These are phyloP conservation scores for Trichomonas tenax DNA, from an alignment of 208 protist species.

Conservation along the genomic window DNA sequence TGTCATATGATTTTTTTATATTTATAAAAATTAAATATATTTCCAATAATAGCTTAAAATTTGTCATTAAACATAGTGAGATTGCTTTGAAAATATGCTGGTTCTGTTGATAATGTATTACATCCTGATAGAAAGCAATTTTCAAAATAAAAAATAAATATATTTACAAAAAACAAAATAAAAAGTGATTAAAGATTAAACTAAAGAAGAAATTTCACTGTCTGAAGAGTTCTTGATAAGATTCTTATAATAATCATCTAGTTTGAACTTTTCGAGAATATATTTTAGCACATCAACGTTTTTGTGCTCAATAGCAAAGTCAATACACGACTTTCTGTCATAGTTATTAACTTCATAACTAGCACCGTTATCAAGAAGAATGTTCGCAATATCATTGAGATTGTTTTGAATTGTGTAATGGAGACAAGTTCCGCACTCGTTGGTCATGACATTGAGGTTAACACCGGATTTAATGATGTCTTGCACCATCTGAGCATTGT, in stretches of 20 bases:
- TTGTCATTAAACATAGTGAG: no score
- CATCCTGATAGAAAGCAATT: no score
- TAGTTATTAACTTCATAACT: not conserved
- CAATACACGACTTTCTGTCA: not conserved
- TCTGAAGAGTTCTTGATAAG: not conserved
- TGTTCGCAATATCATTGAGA: not conserved
- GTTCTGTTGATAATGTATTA: no score
- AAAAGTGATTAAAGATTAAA: no score
- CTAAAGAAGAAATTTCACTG: not conserved
- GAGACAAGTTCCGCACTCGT: not conserved
- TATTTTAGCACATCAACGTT: not conserved
- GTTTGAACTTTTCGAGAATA: not conserved
- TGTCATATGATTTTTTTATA: no score
- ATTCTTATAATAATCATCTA: not conserved
- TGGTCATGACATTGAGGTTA: not conserved
- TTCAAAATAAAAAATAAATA: not conserved
- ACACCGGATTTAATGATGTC: not conserved
- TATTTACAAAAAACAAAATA: no score
- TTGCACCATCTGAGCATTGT: not conserved
- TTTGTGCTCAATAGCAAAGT: not conserved
- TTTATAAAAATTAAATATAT: no score
- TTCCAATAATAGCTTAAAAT: no score
- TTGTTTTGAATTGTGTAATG: not conserved
- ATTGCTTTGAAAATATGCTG: no score
- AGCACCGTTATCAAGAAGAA: not conserved